Evolutionary conservation across 2,329 filamentous ascomycete genomes (phyloP).

Genomic region (Juglanconis oblonga): DNA sequence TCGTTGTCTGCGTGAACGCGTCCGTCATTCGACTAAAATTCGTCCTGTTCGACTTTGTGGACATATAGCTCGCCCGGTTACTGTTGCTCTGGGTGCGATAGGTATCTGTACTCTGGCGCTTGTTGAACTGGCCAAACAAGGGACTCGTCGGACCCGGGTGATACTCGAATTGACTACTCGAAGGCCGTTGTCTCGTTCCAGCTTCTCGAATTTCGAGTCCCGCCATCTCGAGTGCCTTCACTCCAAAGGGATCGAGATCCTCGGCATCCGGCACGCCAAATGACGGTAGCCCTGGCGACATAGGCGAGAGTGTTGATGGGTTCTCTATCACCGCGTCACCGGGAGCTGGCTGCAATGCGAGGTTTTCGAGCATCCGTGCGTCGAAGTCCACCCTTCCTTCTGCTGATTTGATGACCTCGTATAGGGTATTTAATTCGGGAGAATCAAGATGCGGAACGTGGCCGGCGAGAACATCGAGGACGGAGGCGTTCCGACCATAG

Average conservation of each 20-base stretch:
- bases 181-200: conserved; percentile 70
- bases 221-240: conserved; percentile 85
- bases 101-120: conserved; percentile 70
- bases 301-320: conserved; percentile 29
- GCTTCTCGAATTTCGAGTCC: conserved; percentile 88
- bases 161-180: conserved; percentile 80
- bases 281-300: conserved; percentile 37
- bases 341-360: conserved; percentile 67
- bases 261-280: conserved; percentile 79
- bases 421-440: conserved; percentile 58
- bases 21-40: conserved; percentile 70
- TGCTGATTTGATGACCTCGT: conserved; percentile 83
- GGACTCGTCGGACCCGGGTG: conserved; percentile 75
- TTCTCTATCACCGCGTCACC: conserved; percentile 64
- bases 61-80: conserved; percentile 73
- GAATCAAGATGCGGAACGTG: conserved; percentile 50
- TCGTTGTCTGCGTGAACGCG: conserved; percentile 58
- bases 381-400: conserved; percentile 81
- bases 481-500: conserved; percentile 47
- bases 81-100: conserved; percentile 52
- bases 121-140: conserved; percentile 48
- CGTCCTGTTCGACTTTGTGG: conserved; percentile 63
- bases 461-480: conserved; percentile 56
- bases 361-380: conserved; percentile 58
- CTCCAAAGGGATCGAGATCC: conserved; percentile 89